Evolutionary conservation across 495 filamentous ascomycete genomes (phyloP).

Genomic region (Mytilinidion resinicola): DNA sequence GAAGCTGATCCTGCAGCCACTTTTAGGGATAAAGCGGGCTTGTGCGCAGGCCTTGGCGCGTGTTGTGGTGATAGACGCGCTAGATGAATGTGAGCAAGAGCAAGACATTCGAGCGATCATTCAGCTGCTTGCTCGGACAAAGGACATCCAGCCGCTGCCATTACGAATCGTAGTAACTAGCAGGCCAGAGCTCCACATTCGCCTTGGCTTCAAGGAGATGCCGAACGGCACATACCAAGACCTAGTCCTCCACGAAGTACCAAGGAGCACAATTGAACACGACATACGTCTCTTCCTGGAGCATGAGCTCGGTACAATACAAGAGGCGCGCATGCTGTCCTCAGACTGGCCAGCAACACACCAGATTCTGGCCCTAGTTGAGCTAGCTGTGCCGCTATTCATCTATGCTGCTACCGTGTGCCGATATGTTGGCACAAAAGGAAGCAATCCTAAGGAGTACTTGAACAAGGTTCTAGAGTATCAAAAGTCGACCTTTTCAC

Average conservation of each 20-base stretch:
- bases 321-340: neutral
- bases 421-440: constrained; percentile 8
- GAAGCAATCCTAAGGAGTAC: constrained; percentile 9
- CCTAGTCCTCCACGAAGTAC: constrained; percentile 32
- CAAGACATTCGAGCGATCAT: constrained; percentile 24
- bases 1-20: constrained; percentile 6
- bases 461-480: constrained; percentile 14
- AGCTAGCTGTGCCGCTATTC: constrained; percentile 34
- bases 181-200: constrained; percentile 32
- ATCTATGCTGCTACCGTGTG: constrained; percentile 22
- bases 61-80: constrained; percentile 33
- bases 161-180: constrained; percentile 34
- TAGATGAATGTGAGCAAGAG: constrained; percentile 32
- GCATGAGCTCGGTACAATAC: constrained; percentile 3
- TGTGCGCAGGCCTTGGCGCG: no score
- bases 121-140: constrained; percentile 23
- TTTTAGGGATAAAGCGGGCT: constrained; percentile 1
- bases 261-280: constrained; percentile 26
- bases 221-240: constrained; percentile 11
- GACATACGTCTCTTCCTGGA: constrained; percentile 35
- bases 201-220: constrained; percentile 16
- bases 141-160: constrained; percentile 9
- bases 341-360: constrained; percentile 38
- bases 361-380: constrained; percentile 29
- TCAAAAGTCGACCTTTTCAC: constrained; percentile 3